Conservation (phyloP, 1,284 basidiomycete species). For the Pseudozyma thailandica region DNA sequence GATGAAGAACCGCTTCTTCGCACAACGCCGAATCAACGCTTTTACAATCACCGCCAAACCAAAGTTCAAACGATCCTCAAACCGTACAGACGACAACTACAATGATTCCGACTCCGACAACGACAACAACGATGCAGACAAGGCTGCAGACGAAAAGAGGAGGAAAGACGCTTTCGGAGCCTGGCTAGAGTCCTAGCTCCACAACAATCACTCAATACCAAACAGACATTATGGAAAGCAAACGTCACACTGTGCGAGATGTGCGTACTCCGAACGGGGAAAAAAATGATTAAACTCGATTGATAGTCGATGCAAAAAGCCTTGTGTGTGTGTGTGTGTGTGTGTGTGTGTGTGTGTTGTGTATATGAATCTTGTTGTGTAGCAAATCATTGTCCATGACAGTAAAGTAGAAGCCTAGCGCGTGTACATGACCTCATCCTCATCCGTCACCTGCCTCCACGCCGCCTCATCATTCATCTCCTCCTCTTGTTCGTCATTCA, state of each 20-base stretch:
- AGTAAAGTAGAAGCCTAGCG: no score
- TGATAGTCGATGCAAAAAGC: no score
- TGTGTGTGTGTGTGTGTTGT: background rate
- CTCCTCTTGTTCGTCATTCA: conserved; percentile 40
- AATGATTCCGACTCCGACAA: conserved; percentile 26
- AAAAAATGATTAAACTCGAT: no score
- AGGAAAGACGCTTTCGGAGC: conserved; percentile 28
- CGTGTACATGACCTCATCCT: conserved; percentile 33
- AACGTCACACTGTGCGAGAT: no score
- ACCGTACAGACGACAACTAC: conserved; percentile 46
- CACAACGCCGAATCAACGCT: conserved; percentile 83
- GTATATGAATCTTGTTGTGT: background rate
- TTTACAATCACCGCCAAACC: conserved; percentile 82
- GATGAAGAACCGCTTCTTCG: conserved; percentile 96
- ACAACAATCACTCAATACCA: no score
- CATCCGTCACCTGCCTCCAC: conserved; percentile 20
- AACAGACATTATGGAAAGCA: no score
- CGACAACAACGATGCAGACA: conserved; percentile 11
- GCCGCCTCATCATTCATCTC: conserved; percentile 31
- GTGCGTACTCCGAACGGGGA: no score
- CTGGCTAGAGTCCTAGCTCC: conserved; percentile 24
- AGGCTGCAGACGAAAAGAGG: conserved; percentile 4
- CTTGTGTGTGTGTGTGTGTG: background rate
- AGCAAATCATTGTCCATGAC: no score
- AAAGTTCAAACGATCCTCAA: conserved; percentile 77